Base-by-base conservation (phyloP, 148 eudicot genomes). In the Vaccinium vitisidaea region DNA sequence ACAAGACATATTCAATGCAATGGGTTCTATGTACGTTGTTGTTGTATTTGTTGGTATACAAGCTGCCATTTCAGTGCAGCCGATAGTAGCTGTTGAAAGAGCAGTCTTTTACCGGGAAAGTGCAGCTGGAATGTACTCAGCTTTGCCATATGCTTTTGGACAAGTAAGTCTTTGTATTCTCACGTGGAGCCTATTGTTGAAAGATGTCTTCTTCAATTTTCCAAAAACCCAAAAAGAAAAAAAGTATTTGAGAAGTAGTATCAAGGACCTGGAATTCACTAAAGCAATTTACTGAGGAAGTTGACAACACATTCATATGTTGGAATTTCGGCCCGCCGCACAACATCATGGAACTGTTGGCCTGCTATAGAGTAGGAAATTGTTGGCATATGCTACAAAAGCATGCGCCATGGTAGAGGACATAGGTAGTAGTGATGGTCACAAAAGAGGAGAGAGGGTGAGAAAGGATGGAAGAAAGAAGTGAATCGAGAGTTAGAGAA, bases 41-140 rank as follows among this genome's bases (percentile, higher is more conserved):
- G 89, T 91, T n/a, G 84, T 88, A 52, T 89, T 91, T 81, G 89
- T 91, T 53, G 94, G 96, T 50, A 79, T 91, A 74, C 90, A 87
- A 67, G 92, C 92, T 54, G 77, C 92, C 39, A 48, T 86, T 0
- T 89, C 93, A 79, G 94, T 93, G 86, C 93, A 92, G 82, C 94
- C 96, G 11, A 91, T 92, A 8, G 91, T 93, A 54, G 89, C 89
- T 18, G 84, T 92, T 5, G 96, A 92, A 61, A 90, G 96, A 83
- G 91, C 93, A 6, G 96, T 93, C 58, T 93, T 92, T 73, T 92
- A 92, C 75, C 85, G 94, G 78, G 95, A 93, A 92, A 87, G 89
- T 85, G 94, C 95, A 13, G 94, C 95, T 52, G 94, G 95, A 85
- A 93, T 92, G 95, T 93, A 92, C 73, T 87, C 94, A n/a, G 91